Evolutionary conservation across 2,329 filamentous ascomycete species (phyloP).

Genomic region (Clarireedia hainanense): DNA sequence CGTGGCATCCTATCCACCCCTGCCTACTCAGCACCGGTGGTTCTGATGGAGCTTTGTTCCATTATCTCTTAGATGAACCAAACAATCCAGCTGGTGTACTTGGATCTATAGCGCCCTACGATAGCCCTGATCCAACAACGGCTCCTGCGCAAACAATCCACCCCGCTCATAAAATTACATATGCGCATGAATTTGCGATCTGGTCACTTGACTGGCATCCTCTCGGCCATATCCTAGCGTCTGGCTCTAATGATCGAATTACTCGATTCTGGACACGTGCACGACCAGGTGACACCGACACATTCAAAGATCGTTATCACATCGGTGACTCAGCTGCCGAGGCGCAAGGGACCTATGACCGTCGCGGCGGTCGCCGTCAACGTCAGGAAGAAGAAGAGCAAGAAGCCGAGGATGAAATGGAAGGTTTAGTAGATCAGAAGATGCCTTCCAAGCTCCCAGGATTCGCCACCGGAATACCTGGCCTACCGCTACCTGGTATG

Average conservation of each 20-base stretch:
- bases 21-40: conserved; percentile 86
- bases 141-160: conserved; percentile 85
- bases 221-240: conserved; percentile 87
- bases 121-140: conserved; percentile 69
- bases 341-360: conserved; percentile 89
- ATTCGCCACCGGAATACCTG: conserved; percentile 47
- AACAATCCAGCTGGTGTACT: conserved; percentile 71
- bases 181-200: conserved; percentile 88
- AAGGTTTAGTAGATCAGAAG: conserved; percentile 86
- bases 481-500: conserved; percentile 27
- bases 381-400: conserved; percentile 89
- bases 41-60: conserved; percentile 79
- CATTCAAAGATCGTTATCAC: conserved; percentile 86
- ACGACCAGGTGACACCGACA: conserved; percentile 77
- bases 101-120: conserved; percentile 72
- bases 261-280: conserved; percentile 95
- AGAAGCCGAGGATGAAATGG: conserved; percentile 86
- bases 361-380: conserved; percentile 67
- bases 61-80: conserved; percentile 93
- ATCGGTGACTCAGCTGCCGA: conserved; percentile 91
- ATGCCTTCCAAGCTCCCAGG: conserved; percentile 57
- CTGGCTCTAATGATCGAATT: conserved; percentile 92
- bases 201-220: conserved; percentile 99
- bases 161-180: conserved; percentile 78
- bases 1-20: conserved; percentile 90